These are phyloP conservation scores for Phialemoniopsis sp. DNA, from an alignment of 2,329 filamentous ascomycete species.

Conservation along the genomic window DNA sequence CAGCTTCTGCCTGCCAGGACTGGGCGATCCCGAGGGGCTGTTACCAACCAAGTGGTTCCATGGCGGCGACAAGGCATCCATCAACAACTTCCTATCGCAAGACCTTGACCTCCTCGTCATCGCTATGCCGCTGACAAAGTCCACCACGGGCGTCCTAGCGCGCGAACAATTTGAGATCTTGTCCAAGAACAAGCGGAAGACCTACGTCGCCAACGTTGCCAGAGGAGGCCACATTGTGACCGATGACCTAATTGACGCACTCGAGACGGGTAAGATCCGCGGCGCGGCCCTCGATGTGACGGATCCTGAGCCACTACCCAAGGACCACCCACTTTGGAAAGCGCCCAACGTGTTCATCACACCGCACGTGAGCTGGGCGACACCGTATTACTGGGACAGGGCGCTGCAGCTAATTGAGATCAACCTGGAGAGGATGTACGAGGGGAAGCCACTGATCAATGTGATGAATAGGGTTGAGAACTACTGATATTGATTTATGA, in stretches of 20 bases:
- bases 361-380: slow-evolving; percentile 17
- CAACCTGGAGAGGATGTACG: slow-evolving; percentile 10
- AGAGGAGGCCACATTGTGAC: slow-evolving; percentile 31
- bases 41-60: slow-evolving; percentile 37
- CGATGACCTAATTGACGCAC: slow-evolving; percentile 45
- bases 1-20: slow-evolving; percentile 61
- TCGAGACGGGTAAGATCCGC: slow-evolving; percentile 25
- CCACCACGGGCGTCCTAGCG: slow-evolving; percentile 35
- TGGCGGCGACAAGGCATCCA: slow-evolving; percentile 21
- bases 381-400: slow-evolving; percentile 1
- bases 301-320: slow-evolving; percentile 61
- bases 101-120: slow-evolving; percentile 38
- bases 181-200: slow-evolving; percentile 20
- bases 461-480: no score
- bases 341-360: slow-evolving; percentile 53
- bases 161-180: slow-evolving; percentile 22
- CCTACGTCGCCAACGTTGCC: slow-evolving; percentile 59
- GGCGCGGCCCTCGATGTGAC: slow-evolving; percentile 66
- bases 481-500: no score
- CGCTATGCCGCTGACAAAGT: slow-evolving; percentile 31
- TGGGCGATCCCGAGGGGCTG: slow-evolving; percentile 38
- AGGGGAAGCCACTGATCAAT: not conserved
- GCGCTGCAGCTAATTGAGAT: slow-evolving; percentile 5
- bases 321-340: slow-evolving; percentile 56
- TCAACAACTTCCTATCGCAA: slow-evolving; percentile 34